Evolutionary conservation across 495 filamentous ascomycete genomes (phyloP).

Genomic region (Amniculicola lignicola): DNA sequence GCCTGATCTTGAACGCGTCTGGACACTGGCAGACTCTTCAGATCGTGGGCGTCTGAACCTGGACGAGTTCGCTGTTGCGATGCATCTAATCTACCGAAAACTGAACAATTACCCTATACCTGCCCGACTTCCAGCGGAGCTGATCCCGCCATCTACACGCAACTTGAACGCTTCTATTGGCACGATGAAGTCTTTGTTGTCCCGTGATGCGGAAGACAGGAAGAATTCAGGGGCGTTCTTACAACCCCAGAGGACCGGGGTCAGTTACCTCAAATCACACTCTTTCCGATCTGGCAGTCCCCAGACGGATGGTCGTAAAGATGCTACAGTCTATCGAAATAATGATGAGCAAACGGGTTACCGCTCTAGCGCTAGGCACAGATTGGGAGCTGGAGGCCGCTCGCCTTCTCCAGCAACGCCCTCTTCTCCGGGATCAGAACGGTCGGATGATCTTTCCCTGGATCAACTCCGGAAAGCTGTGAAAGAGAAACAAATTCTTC

Average conservation of each 20-base stretch:
- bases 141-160: slow-evolving; percentile 92
- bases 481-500: slow-evolving; percentile 86
- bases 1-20: slow-evolving; percentile 83
- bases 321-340: slow-evolving; percentile 95
- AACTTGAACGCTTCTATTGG: slow-evolving; percentile 90
- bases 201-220: slow-evolving; percentile 78
- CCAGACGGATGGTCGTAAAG: slow-evolving; percentile 63
- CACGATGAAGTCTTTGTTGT: slow-evolving; percentile 87
- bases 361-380: slow-evolving; percentile 85
- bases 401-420: slow-evolving; percentile 72
- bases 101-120: slow-evolving; percentile 94
- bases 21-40: slow-evolving; percentile 90
- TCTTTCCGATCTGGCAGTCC: slow-evolving; percentile 69
- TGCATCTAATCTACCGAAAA: slow-evolving; percentile 98
- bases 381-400: slow-evolving; percentile 66
- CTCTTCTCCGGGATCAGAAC: slow-evolving; percentile 67
- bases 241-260: slow-evolving; percentile 92
- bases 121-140: slow-evolving; percentile 84
- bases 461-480: slow-evolving; percentile 92
- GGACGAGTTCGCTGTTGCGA: slow-evolving; percentile 97
- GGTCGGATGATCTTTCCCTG: slow-evolving; percentile 68
- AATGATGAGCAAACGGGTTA: slow-evolving; percentile 81
- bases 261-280: slow-evolving; percentile 93
- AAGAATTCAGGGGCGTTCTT: slow-evolving; percentile 82
- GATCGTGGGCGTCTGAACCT: slow-evolving; percentile 93